A percentile compares a stretch with the other conserved stretches of the same genome.
Evolutionary conservation across 805 yeast species (phyloP).

Genomic region (Candida sonorensis): DNA sequence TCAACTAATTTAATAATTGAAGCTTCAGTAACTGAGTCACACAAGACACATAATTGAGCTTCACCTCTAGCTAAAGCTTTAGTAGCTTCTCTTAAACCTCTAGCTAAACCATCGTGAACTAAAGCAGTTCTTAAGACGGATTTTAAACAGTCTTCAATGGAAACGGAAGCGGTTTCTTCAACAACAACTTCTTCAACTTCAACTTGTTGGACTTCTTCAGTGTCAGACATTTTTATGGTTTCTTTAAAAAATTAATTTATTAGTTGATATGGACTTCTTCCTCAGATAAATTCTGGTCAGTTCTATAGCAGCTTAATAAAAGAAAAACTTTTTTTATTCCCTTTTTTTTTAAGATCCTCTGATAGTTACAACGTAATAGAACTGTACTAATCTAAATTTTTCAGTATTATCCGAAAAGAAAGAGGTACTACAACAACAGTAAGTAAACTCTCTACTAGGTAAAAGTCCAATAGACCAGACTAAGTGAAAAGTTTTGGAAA

Average conservation of each 20-base stretch:
- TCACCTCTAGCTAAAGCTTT: constrained; percentile 97
- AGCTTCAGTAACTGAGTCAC: constrained; percentile 98
- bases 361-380: too few relatives aligned
- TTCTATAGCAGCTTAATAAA: too few relatives aligned
- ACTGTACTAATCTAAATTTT: too few relatives aligned
- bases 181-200: constrained; percentile 71
- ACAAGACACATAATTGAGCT: constrained; percentile 95
- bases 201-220: constrained; percentile 80
- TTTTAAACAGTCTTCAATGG: constrained; percentile 98
- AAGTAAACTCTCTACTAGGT: too few relatives aligned
- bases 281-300: constrained; percentile 35
- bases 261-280: constrained; percentile 27
- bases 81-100: constrained; percentile 99
- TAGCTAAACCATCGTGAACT: constrained; percentile 99
- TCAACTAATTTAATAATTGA: constrained; percentile 95
- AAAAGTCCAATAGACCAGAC: too few relatives aligned
- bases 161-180: constrained; percentile 80
- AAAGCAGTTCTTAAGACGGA: constrained; percentile 97
- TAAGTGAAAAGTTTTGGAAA: too few relatives aligned
- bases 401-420: too few relatives aligned
- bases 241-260: constrained; percentile 1
- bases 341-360: too few relatives aligned
- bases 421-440: too few relatives aligned
- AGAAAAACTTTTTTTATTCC: too few relatives aligned
- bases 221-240: constrained; percentile 85